phyloP scores from a whole-genome alignment of 257 asterid genomes.

The Handroanthus guayacan region DNA sequence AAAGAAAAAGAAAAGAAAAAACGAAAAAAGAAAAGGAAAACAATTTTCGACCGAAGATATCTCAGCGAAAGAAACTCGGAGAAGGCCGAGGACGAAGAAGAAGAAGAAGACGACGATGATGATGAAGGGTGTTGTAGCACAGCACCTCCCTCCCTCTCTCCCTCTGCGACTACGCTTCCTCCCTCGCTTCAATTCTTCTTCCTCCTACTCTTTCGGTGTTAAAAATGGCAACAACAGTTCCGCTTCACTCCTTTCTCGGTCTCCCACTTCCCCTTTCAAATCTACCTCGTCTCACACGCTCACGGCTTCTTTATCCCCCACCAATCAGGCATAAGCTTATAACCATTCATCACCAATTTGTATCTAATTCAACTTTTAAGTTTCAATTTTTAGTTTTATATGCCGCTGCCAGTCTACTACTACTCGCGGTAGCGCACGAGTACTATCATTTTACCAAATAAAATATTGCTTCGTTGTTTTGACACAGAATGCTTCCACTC shows the following conservation, averaged over 20 bases:
- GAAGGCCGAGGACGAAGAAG: conserved; percentile 4
- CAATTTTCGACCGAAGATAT: conserved; percentile 4
- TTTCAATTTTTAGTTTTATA: background rate
- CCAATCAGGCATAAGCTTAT: conserved; percentile 33
- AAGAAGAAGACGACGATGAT: conserved; percentile 1
- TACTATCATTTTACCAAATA: background rate
- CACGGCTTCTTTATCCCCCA: conserved; percentile 32
- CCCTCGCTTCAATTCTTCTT: conserved; percentile 16
- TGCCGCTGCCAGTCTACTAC: background rate
- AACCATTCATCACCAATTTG: background rate
- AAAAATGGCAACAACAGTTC: background rate
- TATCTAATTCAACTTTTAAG: too few relatives aligned
- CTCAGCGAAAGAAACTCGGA: background rate
- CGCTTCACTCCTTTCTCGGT: background rate
- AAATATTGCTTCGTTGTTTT: conserved; percentile 16
- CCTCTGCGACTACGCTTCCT: background rate
- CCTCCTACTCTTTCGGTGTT: background rate
- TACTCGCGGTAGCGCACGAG: background rate
- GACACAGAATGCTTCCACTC: conserved; percentile 50
- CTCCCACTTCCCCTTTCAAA: conserved; percentile 31
- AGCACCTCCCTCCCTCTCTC: conserved; percentile 20
- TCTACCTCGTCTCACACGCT: conserved; percentile 31
- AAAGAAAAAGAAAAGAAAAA: background rate
- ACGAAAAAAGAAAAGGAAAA: background rate
- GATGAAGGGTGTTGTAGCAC: conserved; percentile 37